Evolutionary conservation across 768 basidiomycete species (phyloP).

Genomic region (Infundibulicybe gibba): DNA sequence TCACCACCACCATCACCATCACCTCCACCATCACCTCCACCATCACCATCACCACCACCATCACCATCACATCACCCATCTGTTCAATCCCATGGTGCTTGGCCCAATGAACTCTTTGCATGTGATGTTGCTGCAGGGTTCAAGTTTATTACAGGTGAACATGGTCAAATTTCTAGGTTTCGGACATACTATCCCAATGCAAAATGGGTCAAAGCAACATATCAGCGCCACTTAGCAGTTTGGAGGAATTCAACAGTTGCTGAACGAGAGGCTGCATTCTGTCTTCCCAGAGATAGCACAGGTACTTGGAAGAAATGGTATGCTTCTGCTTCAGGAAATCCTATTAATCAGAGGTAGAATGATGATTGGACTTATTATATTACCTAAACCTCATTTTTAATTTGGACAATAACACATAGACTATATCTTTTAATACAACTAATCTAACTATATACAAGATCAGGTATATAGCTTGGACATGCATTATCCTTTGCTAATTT

Average conservation of each 20-base stretch:
- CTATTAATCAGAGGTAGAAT: no score
- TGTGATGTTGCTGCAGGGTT: not conserved
- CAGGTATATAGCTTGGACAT: not conserved
- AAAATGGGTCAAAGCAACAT: not conserved
- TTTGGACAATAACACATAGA: not conserved
- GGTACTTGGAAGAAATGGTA: not conserved
- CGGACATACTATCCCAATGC: not conserved
- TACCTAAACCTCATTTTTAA: not conserved
- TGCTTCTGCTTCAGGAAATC: not conserved
- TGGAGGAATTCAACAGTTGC: not conserved
- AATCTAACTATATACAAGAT: not conserved
- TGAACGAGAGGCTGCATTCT: not conserved
- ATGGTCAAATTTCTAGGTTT: not conserved
- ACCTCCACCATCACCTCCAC: not conserved
- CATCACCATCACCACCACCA: not conserved
- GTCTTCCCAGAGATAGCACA: not conserved
- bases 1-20: no score
- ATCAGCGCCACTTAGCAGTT: not conserved
- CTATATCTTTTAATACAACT: not conserved
- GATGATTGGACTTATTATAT: not conserved
- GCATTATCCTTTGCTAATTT: constrained; percentile 5
- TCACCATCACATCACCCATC: not conserved
- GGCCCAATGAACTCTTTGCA: not conserved
- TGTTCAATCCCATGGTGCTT: not conserved
- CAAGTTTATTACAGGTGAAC: not conserved